Conservation (phyloP, 2,329 filamentous ascomycete species). For the Ophiostoma australiae region DNA sequence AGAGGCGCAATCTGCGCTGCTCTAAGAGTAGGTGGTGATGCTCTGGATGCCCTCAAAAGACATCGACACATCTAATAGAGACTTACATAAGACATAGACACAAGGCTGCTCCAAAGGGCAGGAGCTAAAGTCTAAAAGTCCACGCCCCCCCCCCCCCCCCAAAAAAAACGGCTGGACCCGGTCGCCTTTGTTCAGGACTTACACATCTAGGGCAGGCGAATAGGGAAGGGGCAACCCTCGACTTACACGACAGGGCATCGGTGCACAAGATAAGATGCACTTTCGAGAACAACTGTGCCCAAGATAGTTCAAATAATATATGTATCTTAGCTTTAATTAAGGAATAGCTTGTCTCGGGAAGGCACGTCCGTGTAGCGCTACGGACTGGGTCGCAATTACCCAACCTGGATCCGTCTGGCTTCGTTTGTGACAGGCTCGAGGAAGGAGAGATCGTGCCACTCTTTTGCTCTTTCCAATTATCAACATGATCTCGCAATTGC, state of each 20-base stretch:
- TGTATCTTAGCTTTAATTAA: neutral
- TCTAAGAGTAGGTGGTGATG: neutral
- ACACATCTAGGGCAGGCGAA: neutral
- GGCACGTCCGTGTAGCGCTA: neutral
- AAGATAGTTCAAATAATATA: neutral
- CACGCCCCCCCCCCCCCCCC: too few relatives aligned
- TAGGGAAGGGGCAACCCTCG: neutral
- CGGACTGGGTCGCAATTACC: neutral
- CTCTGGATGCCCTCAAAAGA: neutral
- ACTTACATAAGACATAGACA: neutral
- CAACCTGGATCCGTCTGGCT: neutral
- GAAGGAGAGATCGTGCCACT: neutral
- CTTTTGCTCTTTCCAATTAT: neutral
- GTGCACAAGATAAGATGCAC: neutral
- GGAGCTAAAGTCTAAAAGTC: neutral
- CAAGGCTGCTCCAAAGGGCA: neutral
- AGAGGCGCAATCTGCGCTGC: neutral
- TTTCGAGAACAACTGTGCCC: neutral
- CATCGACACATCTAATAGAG: neutral
- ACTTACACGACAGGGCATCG: neutral
- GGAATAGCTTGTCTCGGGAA: neutral
- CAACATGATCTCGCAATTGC: neutral
- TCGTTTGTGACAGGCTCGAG: constrained; percentile 1
- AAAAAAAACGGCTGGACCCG: constrained; percentile 10
- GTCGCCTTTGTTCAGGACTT: constrained; percentile 10